phyloP scores from a whole-genome alignment of 176 grass and related monocot species.

The Phoenix dactylifera region DNA sequence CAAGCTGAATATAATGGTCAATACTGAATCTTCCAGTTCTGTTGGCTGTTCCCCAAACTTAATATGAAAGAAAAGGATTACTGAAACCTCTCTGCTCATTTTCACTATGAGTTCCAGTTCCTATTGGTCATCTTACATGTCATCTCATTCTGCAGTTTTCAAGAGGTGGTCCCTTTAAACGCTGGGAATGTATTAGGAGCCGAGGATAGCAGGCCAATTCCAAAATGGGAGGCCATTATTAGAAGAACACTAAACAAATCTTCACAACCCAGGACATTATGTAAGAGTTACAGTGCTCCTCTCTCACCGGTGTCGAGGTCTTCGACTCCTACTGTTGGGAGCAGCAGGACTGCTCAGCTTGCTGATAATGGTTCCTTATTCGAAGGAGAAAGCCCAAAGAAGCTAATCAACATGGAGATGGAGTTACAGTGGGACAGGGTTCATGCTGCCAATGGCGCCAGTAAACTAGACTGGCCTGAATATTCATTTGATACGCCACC shows the following conservation, averaged over 20 bases:
- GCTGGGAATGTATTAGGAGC: conserved; percentile 56
- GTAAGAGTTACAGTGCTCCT: conserved; percentile 61
- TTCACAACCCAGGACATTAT: conserved; percentile 22
- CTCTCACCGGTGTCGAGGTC: conserved; percentile 25
- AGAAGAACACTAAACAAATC: conserved; percentile 53
- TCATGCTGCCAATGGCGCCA: background rate
- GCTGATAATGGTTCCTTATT: too few relatives aligned
- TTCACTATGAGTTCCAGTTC: background rate
- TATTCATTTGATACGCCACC: conserved; percentile 31
- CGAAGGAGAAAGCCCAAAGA: too few relatives aligned
- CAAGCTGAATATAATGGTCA: too few relatives aligned
- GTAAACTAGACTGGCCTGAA: conserved; percentile 49
- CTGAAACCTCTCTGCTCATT: background rate
- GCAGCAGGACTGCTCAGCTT: too few relatives aligned
- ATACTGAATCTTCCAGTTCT: too few relatives aligned
- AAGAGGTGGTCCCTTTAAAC: conserved; percentile 61
- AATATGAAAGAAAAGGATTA: too few relatives aligned
- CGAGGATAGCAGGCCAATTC: conserved; percentile 50
- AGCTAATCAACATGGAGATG: background rate
- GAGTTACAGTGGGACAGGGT: background rate
- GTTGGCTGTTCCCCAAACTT: too few relatives aligned
- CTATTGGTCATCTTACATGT: background rate
- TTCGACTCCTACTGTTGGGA: background rate
- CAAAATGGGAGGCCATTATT: conserved; percentile 53
- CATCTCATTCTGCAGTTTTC: conserved; percentile 31